Base-by-base conservation (phyloP, 2,329 filamentous ascomycete genomes). In the Fusarium luffae region DNA sequence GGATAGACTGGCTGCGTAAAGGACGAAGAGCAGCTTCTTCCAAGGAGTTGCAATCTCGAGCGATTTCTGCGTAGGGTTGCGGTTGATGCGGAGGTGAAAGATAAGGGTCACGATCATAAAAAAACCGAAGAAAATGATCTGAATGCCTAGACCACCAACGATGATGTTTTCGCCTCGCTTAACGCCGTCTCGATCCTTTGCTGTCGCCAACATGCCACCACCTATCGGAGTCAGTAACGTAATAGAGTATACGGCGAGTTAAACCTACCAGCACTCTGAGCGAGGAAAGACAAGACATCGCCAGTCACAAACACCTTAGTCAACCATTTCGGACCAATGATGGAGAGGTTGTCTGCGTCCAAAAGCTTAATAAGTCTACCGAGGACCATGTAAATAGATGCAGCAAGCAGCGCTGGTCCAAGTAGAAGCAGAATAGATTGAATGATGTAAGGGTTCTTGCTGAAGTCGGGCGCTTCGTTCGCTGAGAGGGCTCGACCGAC, bases 51-150 rank as follows among this genome's bases (percentile, higher is more conserved):
- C n/a, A 21, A 75, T 49, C 18, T 71, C 70, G 12, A 61, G 57
- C 0, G 72, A 73, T 27, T 61, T 63, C 14, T 54, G 51, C 0
- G 66, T 74, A 0, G 71, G 74, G 12, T 62, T 55, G 19, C 49
- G 50, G n/a, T 50, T 61, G 58, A 78, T 74, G 14, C 76, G 71
- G 3, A 68, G 49, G 62, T 88, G 83, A 74, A 87, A 88, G 1
- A 84, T 68, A 4, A 81, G 70, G 0, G 85, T 81, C 1, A 83
- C 79, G 3, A 83, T 49, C 37, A 88, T 78, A 70, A 90, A 89
- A 56, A 88, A 78, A 2, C 80, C 79, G 55, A 89, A 88, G 62
- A 85, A 83, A 19, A 86, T 44, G 19, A 89, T 81, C 71, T 90
- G 88, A 7, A 89, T 77, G 14, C 84, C 76, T 2, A 90, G 77